Base-by-base conservation (phyloP, 345 rosid species). In the Eucalyptus cloeziana region DNA sequence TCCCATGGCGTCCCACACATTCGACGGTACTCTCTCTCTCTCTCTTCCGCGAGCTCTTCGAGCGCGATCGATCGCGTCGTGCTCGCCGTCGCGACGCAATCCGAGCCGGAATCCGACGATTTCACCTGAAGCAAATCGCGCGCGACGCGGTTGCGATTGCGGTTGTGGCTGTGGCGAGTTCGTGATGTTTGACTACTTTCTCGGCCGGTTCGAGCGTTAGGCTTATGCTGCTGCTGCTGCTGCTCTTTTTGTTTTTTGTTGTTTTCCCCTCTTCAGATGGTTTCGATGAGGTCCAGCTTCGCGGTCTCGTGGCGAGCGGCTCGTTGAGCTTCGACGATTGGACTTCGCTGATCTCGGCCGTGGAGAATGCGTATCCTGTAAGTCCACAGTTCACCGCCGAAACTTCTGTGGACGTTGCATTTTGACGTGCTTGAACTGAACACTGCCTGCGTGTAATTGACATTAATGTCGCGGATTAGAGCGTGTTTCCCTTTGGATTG, bases 321-420 rank as follows among this genome's bases (percentile, higher is more conserved):
- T 64, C 90, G 67, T 91, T 93, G 50, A 44, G 88, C 33, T 92
- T 93, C 62, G 92, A 93, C 76, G 94, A 93, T 19, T 93, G 94
- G 94, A 88, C 91, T 87, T 91, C 91, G 10, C 92, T 93, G 31
- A 90, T 92, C 43, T 90, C 92, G 6, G 89, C 85, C 49, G 43
- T 91, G 21, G 94, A 93, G 88, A 86, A 83, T 16, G 52, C 80
- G 8, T 87, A 15, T 69, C 91, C 89, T 43, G 94, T 93, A 87
- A 90, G 91, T 89, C n/a, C 25, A 56, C 30, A 56, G 58, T 87
- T 64, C 14, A 10, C 81, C 81, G 21, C 44, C 81, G 44, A 33
- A 21, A 76, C 47, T 16, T 40, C 45, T 40, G 27, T 19, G 7
- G 47, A 40, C 47, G 10, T 40, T 40, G 85, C 47, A 24, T 76